phyloP scores from a whole-genome alignment of 1,284 basidiomycete species.

The Macrocybe sp. region DNA sequence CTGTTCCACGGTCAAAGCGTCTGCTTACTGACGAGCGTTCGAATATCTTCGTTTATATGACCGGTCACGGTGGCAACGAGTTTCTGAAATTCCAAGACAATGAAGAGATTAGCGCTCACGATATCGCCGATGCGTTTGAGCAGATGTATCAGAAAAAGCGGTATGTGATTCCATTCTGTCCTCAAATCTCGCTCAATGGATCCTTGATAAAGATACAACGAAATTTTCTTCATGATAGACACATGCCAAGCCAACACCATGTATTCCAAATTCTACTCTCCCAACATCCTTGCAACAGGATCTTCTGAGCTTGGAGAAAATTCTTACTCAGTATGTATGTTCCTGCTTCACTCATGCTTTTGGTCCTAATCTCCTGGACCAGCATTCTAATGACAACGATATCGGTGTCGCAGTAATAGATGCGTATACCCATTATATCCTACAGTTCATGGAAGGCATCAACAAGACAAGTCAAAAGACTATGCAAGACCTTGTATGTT shows the following conservation, averaged over 20 bases:
- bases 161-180: constrained; percentile 33
- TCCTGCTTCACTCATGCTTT: neutral
- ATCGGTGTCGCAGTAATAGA: constrained; percentile 97
- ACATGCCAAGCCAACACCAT: constrained; percentile 98
- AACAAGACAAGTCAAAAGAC: constrained; percentile 85
- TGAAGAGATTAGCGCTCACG: constrained; percentile 95
- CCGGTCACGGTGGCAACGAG: constrained; percentile 96
- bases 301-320: constrained; percentile 87
- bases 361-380: neutral
- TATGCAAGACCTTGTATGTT: constrained; percentile 79
- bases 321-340: constrained; percentile 81
- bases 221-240: constrained; percentile 97
- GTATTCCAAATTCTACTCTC: constrained; percentile 93
- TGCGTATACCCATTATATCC: constrained; percentile 88
- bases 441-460: constrained; percentile 89
- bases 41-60: constrained; percentile 98
- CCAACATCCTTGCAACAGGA: constrained; percentile 93
- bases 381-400: constrained; percentile 92
- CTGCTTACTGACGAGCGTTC: constrained; percentile 88
- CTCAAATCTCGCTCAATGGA: neutral
- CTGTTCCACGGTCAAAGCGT: constrained; percentile 87
- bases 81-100: constrained; percentile 99
- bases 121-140: constrained; percentile 94
- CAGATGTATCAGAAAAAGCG: constrained; percentile 98
- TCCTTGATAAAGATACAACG: constrained; percentile 72